Conservation (phyloP, 176 grass and related monocot genomes). For the Carex littledalei region DNA sequence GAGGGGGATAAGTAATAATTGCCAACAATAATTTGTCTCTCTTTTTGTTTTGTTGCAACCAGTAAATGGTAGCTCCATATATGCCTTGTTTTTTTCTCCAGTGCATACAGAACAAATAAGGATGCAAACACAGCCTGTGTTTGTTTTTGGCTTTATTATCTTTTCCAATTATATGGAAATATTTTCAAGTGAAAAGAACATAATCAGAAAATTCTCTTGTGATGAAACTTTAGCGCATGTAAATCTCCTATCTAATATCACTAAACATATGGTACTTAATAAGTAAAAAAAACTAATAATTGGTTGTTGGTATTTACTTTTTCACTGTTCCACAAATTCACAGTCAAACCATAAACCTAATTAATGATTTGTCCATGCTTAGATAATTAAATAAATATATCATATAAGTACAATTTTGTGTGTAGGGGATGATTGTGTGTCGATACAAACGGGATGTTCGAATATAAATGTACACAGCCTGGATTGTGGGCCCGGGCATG, state of each 20-base stretch:
- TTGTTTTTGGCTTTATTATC: constrained; percentile 5
- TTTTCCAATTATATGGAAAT: not conserved
- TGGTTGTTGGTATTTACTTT: not conserved
- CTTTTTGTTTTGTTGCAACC: no score
- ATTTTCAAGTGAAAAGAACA: not conserved
- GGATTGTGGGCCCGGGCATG: constrained; percentile 95
- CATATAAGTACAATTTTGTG: constrained; percentile 5
- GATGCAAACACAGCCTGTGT: not conserved
- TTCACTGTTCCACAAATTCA: not conserved
- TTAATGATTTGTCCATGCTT: not conserved
- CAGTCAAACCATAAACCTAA: not conserved
- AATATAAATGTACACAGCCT: constrained; percentile 90
- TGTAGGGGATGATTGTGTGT: constrained; percentile 83
- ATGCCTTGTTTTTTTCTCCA: not conserved
- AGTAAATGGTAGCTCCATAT: not conserved
- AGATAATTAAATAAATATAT: not conserved
- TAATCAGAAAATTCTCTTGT: not conserved
- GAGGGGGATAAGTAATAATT: not conserved
- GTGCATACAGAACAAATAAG: not conserved
- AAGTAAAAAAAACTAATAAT: not conserved
- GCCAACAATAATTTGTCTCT: not conserved
- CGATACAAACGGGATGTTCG: constrained; percentile 95
- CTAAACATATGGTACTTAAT: not conserved
- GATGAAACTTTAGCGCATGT: not conserved
- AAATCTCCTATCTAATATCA: not conserved